These are phyloP conservation scores for Metschnikowia reukaufii DNA, from an alignment of 805 yeast species.

Conservation along the genomic window DNA sequence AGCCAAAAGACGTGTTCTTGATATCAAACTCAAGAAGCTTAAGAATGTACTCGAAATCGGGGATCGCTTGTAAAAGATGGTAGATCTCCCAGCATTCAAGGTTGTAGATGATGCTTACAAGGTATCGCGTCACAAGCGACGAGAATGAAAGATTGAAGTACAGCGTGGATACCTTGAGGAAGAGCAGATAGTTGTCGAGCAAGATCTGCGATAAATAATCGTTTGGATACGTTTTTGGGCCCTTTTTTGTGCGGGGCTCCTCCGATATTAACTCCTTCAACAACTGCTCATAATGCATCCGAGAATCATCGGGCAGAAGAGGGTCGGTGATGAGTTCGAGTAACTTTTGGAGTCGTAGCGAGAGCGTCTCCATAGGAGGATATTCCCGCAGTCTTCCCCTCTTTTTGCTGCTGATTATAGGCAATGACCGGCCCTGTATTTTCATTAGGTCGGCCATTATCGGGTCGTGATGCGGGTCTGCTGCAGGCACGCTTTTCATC, in stretches of 20 bases:
- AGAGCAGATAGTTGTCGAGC: slow-evolving; percentile 37
- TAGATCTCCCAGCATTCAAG: slow-evolving; percentile 47
- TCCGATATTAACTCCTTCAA: slow-evolving; percentile 28
- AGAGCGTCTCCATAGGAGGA: slow-evolving; percentile 32
- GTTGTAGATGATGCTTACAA: slow-evolving; percentile 39
- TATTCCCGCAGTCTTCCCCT: slow-evolving; percentile 1
- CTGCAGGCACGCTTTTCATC: slow-evolving; percentile 4
- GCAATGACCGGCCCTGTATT: slow-evolving; percentile 18
- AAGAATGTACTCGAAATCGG: slow-evolving; percentile 35
- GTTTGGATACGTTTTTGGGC: slow-evolving; percentile 30
- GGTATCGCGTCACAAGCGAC: slow-evolving; percentile 38
- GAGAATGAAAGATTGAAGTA: slow-evolving; percentile 41
- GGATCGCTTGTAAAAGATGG: slow-evolving; percentile 35
- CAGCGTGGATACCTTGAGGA: slow-evolving; percentile 31
- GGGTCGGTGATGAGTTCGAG: slow-evolving; percentile 31
- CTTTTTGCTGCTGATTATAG: slow-evolving; percentile 1
- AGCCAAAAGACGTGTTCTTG: slow-evolving; percentile 36
- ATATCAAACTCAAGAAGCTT: slow-evolving; percentile 37
- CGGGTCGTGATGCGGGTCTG: slow-evolving; percentile 27
- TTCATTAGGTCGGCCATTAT: slow-evolving; percentile 33
- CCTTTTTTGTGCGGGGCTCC: slow-evolving; percentile 22
- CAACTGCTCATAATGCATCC: slow-evolving; percentile 30
- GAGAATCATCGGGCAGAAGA: slow-evolving; percentile 28
- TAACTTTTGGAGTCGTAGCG: slow-evolving; percentile 32
- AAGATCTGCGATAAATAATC: slow-evolving; percentile 36